These are phyloP conservation scores for Scutellaria galericulata DNA, from an alignment of 257 asterid genomes.

Conservation along the genomic window DNA sequence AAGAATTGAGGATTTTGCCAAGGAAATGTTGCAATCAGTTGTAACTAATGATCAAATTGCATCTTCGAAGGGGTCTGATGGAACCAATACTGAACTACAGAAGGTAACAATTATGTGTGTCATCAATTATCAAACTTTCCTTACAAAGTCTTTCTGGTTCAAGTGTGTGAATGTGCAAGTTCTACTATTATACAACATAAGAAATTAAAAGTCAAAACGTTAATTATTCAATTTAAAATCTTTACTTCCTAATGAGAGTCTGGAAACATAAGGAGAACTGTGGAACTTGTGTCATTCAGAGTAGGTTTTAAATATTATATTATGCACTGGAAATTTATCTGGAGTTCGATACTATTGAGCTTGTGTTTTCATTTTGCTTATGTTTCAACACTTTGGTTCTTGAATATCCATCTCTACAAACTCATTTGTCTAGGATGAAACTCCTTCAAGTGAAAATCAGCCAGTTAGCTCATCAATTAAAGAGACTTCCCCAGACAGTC, in stretches of 20 bases:
- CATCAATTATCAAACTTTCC: slow-evolving; percentile 19
- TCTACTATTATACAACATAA: slow-evolving; percentile 13
- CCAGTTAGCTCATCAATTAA: slow-evolving; percentile 40
- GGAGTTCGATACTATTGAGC: slow-evolving; percentile 3
- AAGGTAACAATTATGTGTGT: slow-evolving; percentile 52
- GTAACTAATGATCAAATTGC: slow-evolving; percentile 49
- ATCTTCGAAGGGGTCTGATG: slow-evolving; percentile 53
- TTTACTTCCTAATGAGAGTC: slow-evolving; percentile 2
- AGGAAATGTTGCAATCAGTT: slow-evolving; percentile 77
- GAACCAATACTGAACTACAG: slow-evolving; percentile 48
- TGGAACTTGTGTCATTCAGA: not conserved
- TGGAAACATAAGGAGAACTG: slow-evolving; percentile 2
- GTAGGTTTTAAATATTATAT: slow-evolving; percentile 11
- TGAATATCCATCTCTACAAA: slow-evolving; percentile 26
- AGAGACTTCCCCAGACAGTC: slow-evolving; percentile 51
- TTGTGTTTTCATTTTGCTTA: slow-evolving; percentile 20
- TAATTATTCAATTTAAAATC: slow-evolving; percentile 2
- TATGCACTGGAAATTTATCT: not conserved
- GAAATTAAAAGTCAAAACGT: not conserved
- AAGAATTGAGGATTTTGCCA: slow-evolving; percentile 86
- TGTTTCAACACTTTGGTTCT: slow-evolving; percentile 28
- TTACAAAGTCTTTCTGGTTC: slow-evolving; percentile 23
- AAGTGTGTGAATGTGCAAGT: slow-evolving; percentile 27
- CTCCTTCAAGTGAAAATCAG: slow-evolving; percentile 52
- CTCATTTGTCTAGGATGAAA: slow-evolving; percentile 58